Base-by-base conservation (phyloP, 441 rosid genomes). In the Adansonia rubrostipa region DNA sequence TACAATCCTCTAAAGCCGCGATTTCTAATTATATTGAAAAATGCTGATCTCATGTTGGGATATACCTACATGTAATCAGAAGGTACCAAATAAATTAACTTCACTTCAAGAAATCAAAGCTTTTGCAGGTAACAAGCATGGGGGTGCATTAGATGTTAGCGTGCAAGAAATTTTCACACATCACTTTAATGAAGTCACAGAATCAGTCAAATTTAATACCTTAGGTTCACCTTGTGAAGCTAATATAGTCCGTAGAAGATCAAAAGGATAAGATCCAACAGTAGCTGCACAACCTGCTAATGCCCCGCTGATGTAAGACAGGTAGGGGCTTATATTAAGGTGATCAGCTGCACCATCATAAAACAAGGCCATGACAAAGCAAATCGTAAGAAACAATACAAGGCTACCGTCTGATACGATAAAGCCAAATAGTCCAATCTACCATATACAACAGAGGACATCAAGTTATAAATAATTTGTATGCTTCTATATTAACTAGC, bases 201-300 rank as follows among this genome's bases (percentile, higher is more conserved):
- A 19, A 54, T 24, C 19, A 20, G 44, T 14, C 61, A 44, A 47
- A 62, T 17, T 13, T 2, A 53, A 36, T 83, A 96, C 99, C 99
- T 91, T 96, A 65, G 99, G 99, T 84, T 96, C 97, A 54, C 99
- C 98, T 64, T 96, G 98, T 22, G 98, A 96, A 73, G 98, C 97
- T 82, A 95, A 82, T 77, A 95, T 86, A 20, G 99, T 95, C 80
- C 99, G 83, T 2, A 95, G 77, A 80, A 96, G 97, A 89, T 93
- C 99, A 81, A 96, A 96, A 17, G 98, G 99, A 86, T 93, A 93
- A 24, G 99, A 91, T 67, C 99, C 99, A 84, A 96, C 64, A 13
- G 98, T 96, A 80, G 99, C 98, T 61, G 94, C 93, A 87, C 95
- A 96, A 74, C 97, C 99, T 64, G 98, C 98, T 82, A 93, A 78